Conservation (phyloP, 257 asterid species). For the Solanum bulbocastanum region DNA sequence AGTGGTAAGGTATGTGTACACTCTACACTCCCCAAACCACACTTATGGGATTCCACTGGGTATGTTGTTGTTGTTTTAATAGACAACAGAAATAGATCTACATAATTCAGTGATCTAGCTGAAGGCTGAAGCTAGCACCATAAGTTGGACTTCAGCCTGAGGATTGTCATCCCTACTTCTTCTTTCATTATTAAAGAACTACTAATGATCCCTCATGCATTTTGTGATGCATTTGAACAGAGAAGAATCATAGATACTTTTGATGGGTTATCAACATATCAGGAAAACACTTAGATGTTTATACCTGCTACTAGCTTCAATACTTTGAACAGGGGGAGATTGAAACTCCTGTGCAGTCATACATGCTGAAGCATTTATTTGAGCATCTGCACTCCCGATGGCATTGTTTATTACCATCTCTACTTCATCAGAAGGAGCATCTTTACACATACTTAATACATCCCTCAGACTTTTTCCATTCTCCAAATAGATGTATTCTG, state of each 20-base stretch:
- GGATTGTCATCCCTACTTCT: background rate
- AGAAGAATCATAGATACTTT: background rate
- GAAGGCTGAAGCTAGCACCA: background rate
- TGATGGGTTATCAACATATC: background rate
- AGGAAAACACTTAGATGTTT: background rate
- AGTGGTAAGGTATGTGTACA: too few species aligned
- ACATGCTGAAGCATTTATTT: constrained; percentile 33
- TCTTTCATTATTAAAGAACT: background rate
- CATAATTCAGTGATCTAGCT: background rate
- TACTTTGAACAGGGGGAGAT: constrained; percentile 18
- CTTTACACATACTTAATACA: constrained; percentile 61
- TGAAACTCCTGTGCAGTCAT: constrained; percentile 23
- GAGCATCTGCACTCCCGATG: constrained; percentile 33
- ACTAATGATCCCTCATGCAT: background rate
- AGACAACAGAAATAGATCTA: background rate
- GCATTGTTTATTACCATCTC: constrained; percentile 44
- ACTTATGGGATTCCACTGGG: background rate
- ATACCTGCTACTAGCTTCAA: constrained; percentile 43
- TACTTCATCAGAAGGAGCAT: constrained; percentile 34
- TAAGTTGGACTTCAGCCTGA: background rate
- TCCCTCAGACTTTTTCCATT: constrained; percentile 70
- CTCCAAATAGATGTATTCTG: constrained; percentile 65
- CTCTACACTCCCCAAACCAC: background rate
- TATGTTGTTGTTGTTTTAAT: background rate
- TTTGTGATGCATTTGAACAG: background rate